Conservation (phyloP, 352 stramenopile species). For the Pythium sp. region DNA sequence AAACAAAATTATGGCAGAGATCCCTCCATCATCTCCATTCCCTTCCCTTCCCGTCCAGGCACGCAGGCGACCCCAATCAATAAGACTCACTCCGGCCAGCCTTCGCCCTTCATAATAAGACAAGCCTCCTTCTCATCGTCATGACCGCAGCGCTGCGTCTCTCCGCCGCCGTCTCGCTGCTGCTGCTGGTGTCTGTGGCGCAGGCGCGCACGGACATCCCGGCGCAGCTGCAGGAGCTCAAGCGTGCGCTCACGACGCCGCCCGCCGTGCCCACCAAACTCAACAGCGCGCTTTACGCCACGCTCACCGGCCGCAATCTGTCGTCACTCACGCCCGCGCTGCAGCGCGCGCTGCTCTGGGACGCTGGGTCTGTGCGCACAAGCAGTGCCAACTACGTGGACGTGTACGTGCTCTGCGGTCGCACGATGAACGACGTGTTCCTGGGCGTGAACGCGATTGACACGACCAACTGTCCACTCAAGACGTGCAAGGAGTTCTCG, state of each 20-base stretch:
- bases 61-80: neutral
- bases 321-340: slow-evolving; percentile 14
- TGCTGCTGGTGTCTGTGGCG: neutral
- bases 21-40: neutral
- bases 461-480: slow-evolving; percentile 19
- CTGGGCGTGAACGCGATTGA: slow-evolving; percentile 17
- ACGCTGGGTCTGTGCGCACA: slow-evolving; percentile 27
- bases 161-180: neutral
- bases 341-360: slow-evolving; percentile 67
- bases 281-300: neutral
- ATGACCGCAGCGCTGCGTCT: neutral
- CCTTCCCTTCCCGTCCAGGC: neutral
- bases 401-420: slow-evolving; percentile 37
- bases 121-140: neutral
- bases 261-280: neutral
- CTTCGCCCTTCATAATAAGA: neutral
- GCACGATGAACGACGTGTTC: slow-evolving; percentile 41
- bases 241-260: slow-evolving; percentile 24
- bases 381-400: slow-evolving; percentile 30
- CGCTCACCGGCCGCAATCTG: neutral
- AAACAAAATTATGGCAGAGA: neutral
- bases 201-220: slow-evolving; percentile 15
- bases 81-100: neutral
- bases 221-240: slow-evolving; percentile 24
- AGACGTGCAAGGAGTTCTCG: slow-evolving; percentile 32